These are phyloP conservation scores for Trametes polyzona DNA, from an alignment of 1,284 basidiomycete species.

Conservation along the genomic window DNA sequence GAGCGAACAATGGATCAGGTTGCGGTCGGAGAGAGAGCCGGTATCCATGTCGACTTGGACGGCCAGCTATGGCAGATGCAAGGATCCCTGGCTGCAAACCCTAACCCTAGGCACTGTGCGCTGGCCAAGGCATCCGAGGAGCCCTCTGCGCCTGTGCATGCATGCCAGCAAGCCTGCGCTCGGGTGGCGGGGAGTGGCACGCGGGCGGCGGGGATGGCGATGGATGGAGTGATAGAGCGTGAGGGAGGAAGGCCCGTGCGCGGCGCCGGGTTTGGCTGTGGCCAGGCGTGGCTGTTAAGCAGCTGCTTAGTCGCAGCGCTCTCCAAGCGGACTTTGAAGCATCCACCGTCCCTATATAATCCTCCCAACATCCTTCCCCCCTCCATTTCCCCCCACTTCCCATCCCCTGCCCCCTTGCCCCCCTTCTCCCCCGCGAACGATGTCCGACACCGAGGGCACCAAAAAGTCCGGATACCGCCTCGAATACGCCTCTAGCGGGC, in stretches of 20 bases:
- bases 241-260: slow-evolving; percentile 29
- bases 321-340: slow-evolving; percentile 41
- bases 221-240: slow-evolving; percentile 2
- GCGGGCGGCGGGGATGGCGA: not conserved
- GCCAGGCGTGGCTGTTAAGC: slow-evolving; percentile 25
- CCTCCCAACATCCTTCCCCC: slow-evolving; percentile 25
- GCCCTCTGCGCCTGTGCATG: not conserved
- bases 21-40: not conserved
- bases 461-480: slow-evolving; percentile 73
- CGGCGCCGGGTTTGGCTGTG: slow-evolving; percentile 14
- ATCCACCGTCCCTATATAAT: slow-evolving; percentile 30
- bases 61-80: slow-evolving; percentile 9
- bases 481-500: slow-evolving; percentile 69
- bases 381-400: slow-evolving; percentile 27
- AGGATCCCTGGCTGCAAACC: slow-evolving; percentile 5
- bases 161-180: not conserved
- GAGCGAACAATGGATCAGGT: slow-evolving; percentile 1
- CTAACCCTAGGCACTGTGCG: slow-evolving; percentile 15
- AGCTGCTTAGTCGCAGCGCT: slow-evolving; percentile 27
- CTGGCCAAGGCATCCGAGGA: not conserved
- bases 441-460: slow-evolving; percentile 61
- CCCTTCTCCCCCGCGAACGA: slow-evolving; percentile 34
- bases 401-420: slow-evolving; percentile 20
- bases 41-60: slow-evolving; percentile 10
- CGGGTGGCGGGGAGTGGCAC: not conserved